Percentiles rank a stretch among this genome's conserved stretches.
These are phyloP conservation scores for Comarum palustre DNA, from an alignment of 306 rosid genomes.

Conservation along the genomic window DNA sequence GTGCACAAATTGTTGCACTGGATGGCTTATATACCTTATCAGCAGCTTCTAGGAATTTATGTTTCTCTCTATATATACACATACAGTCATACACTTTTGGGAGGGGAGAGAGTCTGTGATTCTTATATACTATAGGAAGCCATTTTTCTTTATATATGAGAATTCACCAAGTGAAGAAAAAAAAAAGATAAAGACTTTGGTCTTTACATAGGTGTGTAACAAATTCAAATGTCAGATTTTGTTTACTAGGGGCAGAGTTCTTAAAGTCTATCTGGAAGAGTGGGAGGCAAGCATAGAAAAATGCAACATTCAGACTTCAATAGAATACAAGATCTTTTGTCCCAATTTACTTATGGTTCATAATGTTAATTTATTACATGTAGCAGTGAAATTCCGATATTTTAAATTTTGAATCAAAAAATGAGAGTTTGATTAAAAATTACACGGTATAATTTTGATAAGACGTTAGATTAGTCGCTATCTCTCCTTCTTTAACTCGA, in stretches of 20 bases:
- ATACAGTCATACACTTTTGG: conserved; percentile 12
- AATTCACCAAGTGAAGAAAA: not conserved
- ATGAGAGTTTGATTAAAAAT: not conserved
- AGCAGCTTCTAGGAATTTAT: conserved; percentile 40
- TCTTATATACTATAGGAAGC: conserved; percentile 42
- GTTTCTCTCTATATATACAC: conserved; percentile 6
- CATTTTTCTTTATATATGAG: conserved; percentile 12
- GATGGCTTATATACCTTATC: conserved; percentile 51
- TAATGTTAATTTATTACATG: not conserved
- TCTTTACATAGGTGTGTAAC: not conserved
- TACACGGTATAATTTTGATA: no score
- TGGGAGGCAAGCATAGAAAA: not conserved
- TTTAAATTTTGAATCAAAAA: not conserved
- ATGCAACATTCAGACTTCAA: not conserved
- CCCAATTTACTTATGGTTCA: not conserved
- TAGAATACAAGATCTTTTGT: not conserved
- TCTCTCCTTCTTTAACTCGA: not conserved
- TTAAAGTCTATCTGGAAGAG: conserved; percentile 1
- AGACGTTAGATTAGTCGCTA: no score
- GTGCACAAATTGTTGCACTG: conserved; percentile 33
- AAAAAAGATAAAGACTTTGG: not conserved
- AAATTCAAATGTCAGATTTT: not conserved
- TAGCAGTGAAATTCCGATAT: not conserved
- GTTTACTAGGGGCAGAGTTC: not conserved
- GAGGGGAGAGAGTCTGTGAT: conserved; percentile 32